Conservation (phyloP, 306 rosid species). For the Canavalia ensiformis region DNA sequence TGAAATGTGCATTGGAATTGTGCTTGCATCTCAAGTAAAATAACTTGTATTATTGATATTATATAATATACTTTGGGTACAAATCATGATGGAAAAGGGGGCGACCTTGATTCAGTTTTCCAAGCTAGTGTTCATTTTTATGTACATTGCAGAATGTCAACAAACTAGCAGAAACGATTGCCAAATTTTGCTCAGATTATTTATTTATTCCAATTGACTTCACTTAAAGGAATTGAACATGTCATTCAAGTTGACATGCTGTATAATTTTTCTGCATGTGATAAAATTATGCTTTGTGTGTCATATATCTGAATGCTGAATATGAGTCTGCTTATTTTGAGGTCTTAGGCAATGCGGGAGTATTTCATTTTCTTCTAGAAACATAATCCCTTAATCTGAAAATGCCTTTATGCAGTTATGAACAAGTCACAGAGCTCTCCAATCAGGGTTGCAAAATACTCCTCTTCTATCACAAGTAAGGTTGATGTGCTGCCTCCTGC, state of each 20-base stretch:
- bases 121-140: not conserved
- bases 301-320: slow-evolving; percentile 19
- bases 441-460: slow-evolving; percentile 25
- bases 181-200: not conserved
- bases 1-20: slow-evolving; percentile 32
- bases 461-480: slow-evolving; percentile 22
- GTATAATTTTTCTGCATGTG: not conserved
- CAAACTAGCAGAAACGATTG: not conserved
- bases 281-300: not conserved
- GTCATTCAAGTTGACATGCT: slow-evolving; percentile 7
- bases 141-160: slow-evolving; percentile 17
- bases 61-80: not conserved
- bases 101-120: not conserved
- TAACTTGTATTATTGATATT: not conserved
- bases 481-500: slow-evolving; percentile 52
- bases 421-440: slow-evolving; percentile 45
- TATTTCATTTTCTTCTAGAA: not conserved
- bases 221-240: not conserved
- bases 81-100: slow-evolving; percentile 1
- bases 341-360: not conserved
- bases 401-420: slow-evolving; percentile 49
- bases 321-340: slow-evolving; percentile 6
- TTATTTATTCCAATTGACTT: not conserved
- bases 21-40: slow-evolving; percentile 21
- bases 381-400: slow-evolving; percentile 12